phyloP scores from a whole-genome alignment of 2,329 filamentous ascomycete species.

The Colletotrichum orchidophilum region DNA sequence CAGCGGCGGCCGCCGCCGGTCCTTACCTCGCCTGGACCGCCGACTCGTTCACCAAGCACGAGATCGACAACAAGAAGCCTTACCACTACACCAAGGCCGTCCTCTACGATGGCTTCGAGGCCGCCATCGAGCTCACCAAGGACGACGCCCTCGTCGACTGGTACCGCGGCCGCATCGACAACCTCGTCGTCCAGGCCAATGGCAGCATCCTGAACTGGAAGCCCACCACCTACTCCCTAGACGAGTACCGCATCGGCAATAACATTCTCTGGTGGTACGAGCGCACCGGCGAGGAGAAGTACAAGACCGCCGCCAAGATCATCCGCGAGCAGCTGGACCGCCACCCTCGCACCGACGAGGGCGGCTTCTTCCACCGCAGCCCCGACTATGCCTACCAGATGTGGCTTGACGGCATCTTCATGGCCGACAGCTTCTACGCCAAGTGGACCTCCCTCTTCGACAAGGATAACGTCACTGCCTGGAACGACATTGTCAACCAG shows the following conservation, averaged over 20 bases:
- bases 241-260: constrained; percentile 63
- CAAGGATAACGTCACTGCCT: constrained; percentile 50
- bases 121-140: constrained; percentile 54
- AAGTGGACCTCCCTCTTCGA: constrained; percentile 51
- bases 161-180: constrained; percentile 54
- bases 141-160: constrained; percentile 55
- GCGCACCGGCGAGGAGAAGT: constrained; percentile 56
- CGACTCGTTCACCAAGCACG: constrained; percentile 55
- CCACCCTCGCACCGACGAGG: constrained; percentile 58
- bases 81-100: constrained; percentile 56
- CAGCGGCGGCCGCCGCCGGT: constrained; percentile 28
- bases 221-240: constrained; percentile 55
- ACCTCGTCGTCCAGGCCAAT: constrained; percentile 54
- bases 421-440: constrained; percentile 57
- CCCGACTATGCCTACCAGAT: constrained; percentile 61
- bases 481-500: constrained; percentile 56
- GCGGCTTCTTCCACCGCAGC: constrained; percentile 64
- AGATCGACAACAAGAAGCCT: constrained; percentile 49
- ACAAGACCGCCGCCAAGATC: constrained; percentile 56
- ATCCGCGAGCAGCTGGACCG: constrained; percentile 57
- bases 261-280: constrained; percentile 61
- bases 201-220: constrained; percentile 50
- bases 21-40: constrained; percentile 53
- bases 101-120: constrained; percentile 57
- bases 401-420: constrained; percentile 67